A percentile compares a stretch with the other conserved stretches of the same genome.
These are phyloP conservation scores for Blastobotrys ciferrii DNA, from an alignment of 1,139 yeast genomes.

Conservation along the genomic window DNA sequence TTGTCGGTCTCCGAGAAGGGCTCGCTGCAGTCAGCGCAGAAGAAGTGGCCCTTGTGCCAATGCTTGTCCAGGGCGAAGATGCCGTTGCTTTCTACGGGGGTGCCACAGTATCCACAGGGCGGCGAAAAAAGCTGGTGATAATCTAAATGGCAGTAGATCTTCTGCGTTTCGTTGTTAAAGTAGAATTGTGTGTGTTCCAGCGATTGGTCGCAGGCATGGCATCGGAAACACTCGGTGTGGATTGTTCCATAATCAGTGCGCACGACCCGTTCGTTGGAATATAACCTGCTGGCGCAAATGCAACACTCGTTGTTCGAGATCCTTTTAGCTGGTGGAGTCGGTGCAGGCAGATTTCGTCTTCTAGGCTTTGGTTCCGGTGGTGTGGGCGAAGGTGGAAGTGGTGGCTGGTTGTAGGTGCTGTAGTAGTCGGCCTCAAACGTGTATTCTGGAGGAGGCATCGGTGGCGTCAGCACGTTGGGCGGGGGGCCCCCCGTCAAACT, in stretches of 20 bases:
- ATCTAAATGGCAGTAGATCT: slow-evolving; percentile 37
- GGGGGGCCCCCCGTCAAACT: slow-evolving; percentile 7
- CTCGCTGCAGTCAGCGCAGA: slow-evolving; percentile 36
- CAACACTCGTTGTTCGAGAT: slow-evolving; percentile 16
- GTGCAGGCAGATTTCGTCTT: slow-evolving; percentile 1
- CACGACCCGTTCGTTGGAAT: slow-evolving; percentile 26
- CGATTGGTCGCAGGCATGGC: slow-evolving; percentile 32
- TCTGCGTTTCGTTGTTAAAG: slow-evolving; percentile 21
- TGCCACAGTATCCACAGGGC: slow-evolving; percentile 34
- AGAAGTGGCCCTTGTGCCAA: slow-evolving; percentile 38
- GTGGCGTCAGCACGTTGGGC: slow-evolving; percentile 1
- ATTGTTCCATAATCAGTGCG: slow-evolving; percentile 29
- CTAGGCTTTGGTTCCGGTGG: background rate
- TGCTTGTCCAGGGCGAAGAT: slow-evolving; percentile 34
- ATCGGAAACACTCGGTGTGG: slow-evolving; percentile 35
- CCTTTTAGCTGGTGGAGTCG: slow-evolving; percentile 1
- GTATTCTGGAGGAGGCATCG: slow-evolving; percentile 5
- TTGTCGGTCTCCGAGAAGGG: slow-evolving; percentile 28
- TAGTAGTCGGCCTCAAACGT: slow-evolving; percentile 3
- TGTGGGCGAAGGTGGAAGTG: slow-evolving; percentile 1
- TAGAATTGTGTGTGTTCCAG: slow-evolving; percentile 37
- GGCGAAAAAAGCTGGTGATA: slow-evolving; percentile 37
- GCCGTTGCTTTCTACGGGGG: slow-evolving; percentile 36
- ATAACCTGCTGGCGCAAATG: slow-evolving; percentile 25
- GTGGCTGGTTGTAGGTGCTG: background rate